Percentiles rank a stretch among this genome's conserved stretches.
These are phyloP conservation scores for Termitomyces sp. DNA, from an alignment of 768 basidiomycete genomes.

Conservation along the genomic window DNA sequence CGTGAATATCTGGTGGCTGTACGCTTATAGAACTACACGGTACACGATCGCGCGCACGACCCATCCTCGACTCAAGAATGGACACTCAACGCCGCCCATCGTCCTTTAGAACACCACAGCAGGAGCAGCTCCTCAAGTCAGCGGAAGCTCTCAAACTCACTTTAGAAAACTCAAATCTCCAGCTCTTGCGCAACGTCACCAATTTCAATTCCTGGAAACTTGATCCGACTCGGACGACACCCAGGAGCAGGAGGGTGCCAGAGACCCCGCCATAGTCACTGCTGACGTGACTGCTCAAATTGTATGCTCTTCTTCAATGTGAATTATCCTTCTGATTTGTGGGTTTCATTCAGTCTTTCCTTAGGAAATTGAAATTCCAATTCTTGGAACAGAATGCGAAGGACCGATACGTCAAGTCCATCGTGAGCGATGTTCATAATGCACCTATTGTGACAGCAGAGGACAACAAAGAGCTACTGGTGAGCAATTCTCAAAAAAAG, in stretches of 20 bases:
- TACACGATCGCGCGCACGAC: too few relatives aligned
- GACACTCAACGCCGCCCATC: constrained; percentile 7
- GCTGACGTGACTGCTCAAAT: constrained; percentile 58
- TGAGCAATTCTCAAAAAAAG: constrained; percentile 70
- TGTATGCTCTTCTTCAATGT: constrained; percentile 34
- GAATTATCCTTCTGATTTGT: too few relatives aligned
- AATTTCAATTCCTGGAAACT: constrained; percentile 33
- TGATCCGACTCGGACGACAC: constrained; percentile 32
- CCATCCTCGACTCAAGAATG: too few relatives aligned
- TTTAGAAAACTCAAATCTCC: constrained; percentile 34
- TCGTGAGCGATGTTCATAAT: constrained; percentile 82
- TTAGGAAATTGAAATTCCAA: constrained; percentile 84
- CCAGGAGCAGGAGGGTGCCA: constrained; percentile 29
- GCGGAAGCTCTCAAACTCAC: constrained; percentile 29
- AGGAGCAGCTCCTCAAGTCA: constrained; percentile 29
- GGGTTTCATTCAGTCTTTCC: constrained; percentile 54
- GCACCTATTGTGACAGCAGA: constrained; percentile 76
- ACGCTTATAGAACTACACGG: too few relatives aligned
- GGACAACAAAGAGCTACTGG: constrained; percentile 64
- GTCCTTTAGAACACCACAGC: constrained; percentile 22
- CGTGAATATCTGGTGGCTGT: too few relatives aligned
- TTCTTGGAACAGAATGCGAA: constrained; percentile 91
- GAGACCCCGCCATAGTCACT: constrained; percentile 55
- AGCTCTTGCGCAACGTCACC: constrained; percentile 31
- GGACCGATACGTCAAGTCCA: constrained; percentile 81